phyloP scores from a whole-genome alignment of 257 asterid genomes.

The Phtheirospermum japonicum region DNA sequence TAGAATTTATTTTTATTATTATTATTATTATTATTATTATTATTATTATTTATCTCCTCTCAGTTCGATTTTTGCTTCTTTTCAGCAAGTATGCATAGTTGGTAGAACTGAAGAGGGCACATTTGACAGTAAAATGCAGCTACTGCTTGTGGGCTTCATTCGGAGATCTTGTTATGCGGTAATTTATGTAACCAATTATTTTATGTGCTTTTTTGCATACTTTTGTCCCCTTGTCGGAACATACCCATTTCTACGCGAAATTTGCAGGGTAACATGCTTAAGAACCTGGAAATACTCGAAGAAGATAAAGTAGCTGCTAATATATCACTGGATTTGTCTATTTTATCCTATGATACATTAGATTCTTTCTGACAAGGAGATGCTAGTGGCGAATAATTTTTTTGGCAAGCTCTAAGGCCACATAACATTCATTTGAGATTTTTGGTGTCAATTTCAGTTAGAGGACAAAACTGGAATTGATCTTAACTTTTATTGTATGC shows the following conservation, averaged over 20 bases:
- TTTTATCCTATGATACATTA: background rate
- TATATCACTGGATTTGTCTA: slow-evolving; percentile 44
- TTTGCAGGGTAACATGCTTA: slow-evolving; percentile 31
- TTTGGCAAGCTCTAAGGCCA: background rate
- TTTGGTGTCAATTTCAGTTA: background rate
- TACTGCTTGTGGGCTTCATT: slow-evolving; percentile 65
- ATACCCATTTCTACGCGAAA: no score
- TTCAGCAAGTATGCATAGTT: slow-evolving; percentile 51
- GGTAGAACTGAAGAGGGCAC: slow-evolving; percentile 31
- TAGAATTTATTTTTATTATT: background rate
- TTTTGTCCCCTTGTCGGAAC: no score
- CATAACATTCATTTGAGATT: background rate
- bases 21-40: background rate
- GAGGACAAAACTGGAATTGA: background rate
- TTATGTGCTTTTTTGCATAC: background rate
- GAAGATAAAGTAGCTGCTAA: slow-evolving; percentile 52
- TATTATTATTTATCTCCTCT: background rate
- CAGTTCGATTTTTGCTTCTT: background rate
- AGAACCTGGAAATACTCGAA: slow-evolving; percentile 35
- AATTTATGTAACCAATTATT: slow-evolving; percentile 14
- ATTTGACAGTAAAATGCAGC: slow-evolving; percentile 45
- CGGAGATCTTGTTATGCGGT: slow-evolving; percentile 51
- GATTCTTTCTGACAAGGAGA: background rate
- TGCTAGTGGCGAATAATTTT: background rate
- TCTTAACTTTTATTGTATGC: background rate